These are phyloP conservation scores for Beauveria rudraprayagi DNA, from an alignment of 2,329 filamentous ascomycete species.

Conservation along the genomic window DNA sequence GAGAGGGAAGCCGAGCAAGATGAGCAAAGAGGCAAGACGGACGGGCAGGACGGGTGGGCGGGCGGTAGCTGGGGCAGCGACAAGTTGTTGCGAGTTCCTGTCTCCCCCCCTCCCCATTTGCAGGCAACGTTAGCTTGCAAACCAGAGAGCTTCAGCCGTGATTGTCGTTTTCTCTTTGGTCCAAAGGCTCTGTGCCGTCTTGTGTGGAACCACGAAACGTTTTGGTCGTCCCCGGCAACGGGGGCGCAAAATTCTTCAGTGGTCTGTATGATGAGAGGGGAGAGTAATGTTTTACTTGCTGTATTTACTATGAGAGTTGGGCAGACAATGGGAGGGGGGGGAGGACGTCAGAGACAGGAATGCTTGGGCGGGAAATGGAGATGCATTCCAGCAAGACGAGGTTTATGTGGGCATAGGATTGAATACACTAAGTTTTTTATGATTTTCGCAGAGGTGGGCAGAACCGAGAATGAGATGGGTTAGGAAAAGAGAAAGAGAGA, in stretches of 20 bases:
- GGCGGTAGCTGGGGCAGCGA: constrained; percentile 9
- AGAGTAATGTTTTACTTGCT: background rate
- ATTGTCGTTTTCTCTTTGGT: too few relatives aligned
- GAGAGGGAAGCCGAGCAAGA: background rate
- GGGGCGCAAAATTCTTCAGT: background rate
- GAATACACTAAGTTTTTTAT: too few relatives aligned
- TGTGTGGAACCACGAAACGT: background rate
- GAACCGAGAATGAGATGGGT: too few relatives aligned
- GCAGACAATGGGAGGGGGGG: background rate
- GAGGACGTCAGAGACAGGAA: background rate
- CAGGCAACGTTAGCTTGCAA: too few relatives aligned
- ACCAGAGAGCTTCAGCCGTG: too few relatives aligned
- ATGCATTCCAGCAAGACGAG: constrained; percentile 2
- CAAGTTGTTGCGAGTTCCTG: background rate
- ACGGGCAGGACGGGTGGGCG: background rate
- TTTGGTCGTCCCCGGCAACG: constrained; percentile 4
- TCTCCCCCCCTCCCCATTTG: background rate
- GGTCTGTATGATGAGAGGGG: background rate
- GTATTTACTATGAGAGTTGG: background rate
- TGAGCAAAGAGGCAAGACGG: background rate
- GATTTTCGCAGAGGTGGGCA: too few relatives aligned
- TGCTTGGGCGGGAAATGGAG: constrained; percentile 4
- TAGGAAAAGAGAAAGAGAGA: too few relatives aligned
- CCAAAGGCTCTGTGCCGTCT: too few relatives aligned
- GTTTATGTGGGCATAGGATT: background rate